Base-by-base conservation (phyloP, 176 grass and related monocot species). In the Guadua angustifolia region DNA sequence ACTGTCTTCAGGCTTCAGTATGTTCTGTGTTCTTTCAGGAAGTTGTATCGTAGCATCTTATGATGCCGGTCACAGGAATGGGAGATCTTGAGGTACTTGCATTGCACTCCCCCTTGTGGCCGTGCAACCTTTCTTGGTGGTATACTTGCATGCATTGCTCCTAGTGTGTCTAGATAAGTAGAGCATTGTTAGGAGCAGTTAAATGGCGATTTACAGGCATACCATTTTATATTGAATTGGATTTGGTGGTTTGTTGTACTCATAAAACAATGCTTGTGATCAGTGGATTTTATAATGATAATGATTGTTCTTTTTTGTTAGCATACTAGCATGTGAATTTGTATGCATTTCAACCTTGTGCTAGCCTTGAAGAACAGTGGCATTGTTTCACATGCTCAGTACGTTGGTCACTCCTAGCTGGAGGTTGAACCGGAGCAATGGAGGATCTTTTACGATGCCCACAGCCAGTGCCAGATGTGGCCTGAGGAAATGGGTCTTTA, bases 201-300 rank as follows among this genome's bases (percentile, higher is more conserved):
- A 24, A 29, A 60, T 52, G 50, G 59, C 15, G 26, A 74, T 79
- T 74, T 40, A 74, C 79, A 87, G 88, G 66, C 65, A 74, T 83
- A 73, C 68, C 42, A 57, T 78, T 74, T 58, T 19, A 67, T 65
- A 74, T 44, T 32, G 66, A 47, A 71, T 67, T 45, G 59, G 68
- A 51, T 87, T 49, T n/a, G 74, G 18, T 69, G 43, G 52, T 76
- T 87, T 75, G 59, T 44, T 83, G 68, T 79, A 72, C 50, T 83
- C 2, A 46, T 74, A 78, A 81, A 88, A 71, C 42, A 77, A 51
- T 81, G 33, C 45, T 74, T 50, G 0, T 38, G 69, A 58, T 58
- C 67, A 10, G 17, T 79, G 84, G 79, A 83, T 79, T n/a, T n/a
- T 79, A 79, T 52, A 82, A 67, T 74, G 77, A 85, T 75, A 64